phyloP scores from a whole-genome alignment of 345 rosid genomes.

The Corchorus capsularis region DNA sequence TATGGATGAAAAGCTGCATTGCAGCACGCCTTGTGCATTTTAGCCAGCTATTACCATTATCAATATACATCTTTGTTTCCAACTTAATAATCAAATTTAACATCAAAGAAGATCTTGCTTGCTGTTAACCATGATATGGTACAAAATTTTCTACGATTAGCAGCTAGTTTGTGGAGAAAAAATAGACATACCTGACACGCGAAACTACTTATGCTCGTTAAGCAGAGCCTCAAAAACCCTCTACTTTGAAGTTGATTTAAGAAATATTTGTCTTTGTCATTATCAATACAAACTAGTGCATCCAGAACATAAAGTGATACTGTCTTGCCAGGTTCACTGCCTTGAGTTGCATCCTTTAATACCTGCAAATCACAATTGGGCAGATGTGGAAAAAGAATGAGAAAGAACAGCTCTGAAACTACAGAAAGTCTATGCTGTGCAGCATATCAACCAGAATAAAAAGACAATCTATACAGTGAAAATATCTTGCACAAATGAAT shows the following conservation, averaged over 20 bases:
- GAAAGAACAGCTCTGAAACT: neutral
- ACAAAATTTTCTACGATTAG: neutral
- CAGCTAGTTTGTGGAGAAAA: conserved; percentile 9
- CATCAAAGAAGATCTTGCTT: neutral
- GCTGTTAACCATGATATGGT: neutral
- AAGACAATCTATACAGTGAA: neutral
- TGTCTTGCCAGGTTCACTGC: no score
- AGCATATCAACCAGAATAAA: neutral
- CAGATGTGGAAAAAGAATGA: conserved; percentile 10
- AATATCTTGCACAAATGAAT: neutral
- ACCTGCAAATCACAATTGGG: conserved; percentile 49
- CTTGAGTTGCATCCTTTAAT: conserved; percentile 82
- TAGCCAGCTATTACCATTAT: no score
- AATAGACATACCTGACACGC: conserved; percentile 60
- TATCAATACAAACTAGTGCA: conserved; percentile 77
- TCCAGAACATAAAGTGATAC: conserved; percentile 87
- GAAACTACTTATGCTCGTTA: conserved; percentile 66
- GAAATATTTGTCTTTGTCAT: conserved; percentile 85
- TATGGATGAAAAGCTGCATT: no score
- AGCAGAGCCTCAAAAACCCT: conserved; percentile 78
- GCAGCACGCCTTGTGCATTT: no score
- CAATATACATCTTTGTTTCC: no score
- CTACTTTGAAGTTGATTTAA: conserved; percentile 94
- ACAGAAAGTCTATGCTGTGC: conserved; percentile 1
- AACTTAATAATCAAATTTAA: no score